Evolutionary conservation across 441 rosid genomes (phyloP), one percentile per base, ranked within the genome.

Genomic region (Biscutella laevigata): DNA sequence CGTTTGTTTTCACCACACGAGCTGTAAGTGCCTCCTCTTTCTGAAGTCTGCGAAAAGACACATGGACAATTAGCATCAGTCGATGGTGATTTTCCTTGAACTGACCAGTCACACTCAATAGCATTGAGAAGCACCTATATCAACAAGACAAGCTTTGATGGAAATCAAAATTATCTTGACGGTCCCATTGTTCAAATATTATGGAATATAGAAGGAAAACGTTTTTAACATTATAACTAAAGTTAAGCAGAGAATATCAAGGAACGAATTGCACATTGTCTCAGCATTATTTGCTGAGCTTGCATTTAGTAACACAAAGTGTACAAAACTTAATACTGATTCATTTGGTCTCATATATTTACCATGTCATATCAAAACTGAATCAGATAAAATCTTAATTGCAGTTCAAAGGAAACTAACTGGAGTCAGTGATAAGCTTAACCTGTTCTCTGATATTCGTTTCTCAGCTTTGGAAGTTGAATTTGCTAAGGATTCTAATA

Each of bases 11-110:
- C 56, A 79, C 56, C 21, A 77, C 86, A 59, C 95, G 95, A 78
- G 82, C 94, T 68, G 82, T 81, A 38, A 92, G 68, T 40, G 99
- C 95, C 74, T 92, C 99, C 59, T 92, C 95, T 63, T 86, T 88
- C 64, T 92, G 97, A 35, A 71, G 53, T 76, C 99, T 92, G 80
- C 44, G 48, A 84, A 60, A 45, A 46, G 22, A 46, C 13, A 59
- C 15, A 19, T 51, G 28, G 42, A 42, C 21, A 43, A 33, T 32
- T 32, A 22, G 51, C 53, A 59, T 40, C 28, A 34, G 38, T 33
- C 15, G 19, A 46, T 14, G 32, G 33, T 24, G 13, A 7, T 28
- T 49, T 51, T 50, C 29, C 34, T 50, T 52, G 43, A 40, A 24
- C 19, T 27, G 21, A 30, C 10, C 46, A 25, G 25, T 7, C 42